Base-by-base conservation (phyloP, 306 rosid species). In the Citrullus colocynthis region DNA sequence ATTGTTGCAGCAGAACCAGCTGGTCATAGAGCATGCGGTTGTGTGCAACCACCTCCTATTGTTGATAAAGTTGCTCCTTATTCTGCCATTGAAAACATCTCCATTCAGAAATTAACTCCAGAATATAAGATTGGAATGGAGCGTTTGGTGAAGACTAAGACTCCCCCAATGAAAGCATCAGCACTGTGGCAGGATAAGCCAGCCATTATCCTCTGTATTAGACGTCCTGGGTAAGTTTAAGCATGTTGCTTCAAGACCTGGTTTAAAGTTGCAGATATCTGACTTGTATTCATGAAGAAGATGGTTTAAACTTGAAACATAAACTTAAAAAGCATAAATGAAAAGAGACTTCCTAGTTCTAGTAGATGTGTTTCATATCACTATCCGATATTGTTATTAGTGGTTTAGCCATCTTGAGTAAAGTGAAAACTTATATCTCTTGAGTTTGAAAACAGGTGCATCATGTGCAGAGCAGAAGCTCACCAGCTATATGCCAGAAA, bases 391-490 rank as follows among this genome's bases (percentile, higher is more conserved):
- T 49, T 24, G 55, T 42, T 41, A 42, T 7, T 71, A 14, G 20
- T 14, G 8, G 44, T 69, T 44, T 17, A 71, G 42, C 59, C 76
- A 72, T 72, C 37, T 13, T 32, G 21, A 59, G 72, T 56, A 65
- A 88, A 77, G 72, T 80, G 61, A 84, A 63, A 13, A 58, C 63
- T 30, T 42, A 45, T 4, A 28, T 69, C 74, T 79, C 80, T 75
- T 72, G 79, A 56, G 79, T 56, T 67, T 81, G 85, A 73, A 76
- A 85, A 88, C 89, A 93, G 98, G 85, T 93, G 97, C 90, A 88
- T 93, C 81, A 91, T 93, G 98, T 93, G 97, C 76, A 85, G 98
- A 89, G 98, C 97, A 61, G 98, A 91, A 86, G 98, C 97, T 80
- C 96, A 93, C 87, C 88, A 89, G 78, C 85, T 91, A 21, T 93